Base-by-base conservation (phyloP, 208 protist genomes). In the Trypanosomatidae sp. region DNA sequence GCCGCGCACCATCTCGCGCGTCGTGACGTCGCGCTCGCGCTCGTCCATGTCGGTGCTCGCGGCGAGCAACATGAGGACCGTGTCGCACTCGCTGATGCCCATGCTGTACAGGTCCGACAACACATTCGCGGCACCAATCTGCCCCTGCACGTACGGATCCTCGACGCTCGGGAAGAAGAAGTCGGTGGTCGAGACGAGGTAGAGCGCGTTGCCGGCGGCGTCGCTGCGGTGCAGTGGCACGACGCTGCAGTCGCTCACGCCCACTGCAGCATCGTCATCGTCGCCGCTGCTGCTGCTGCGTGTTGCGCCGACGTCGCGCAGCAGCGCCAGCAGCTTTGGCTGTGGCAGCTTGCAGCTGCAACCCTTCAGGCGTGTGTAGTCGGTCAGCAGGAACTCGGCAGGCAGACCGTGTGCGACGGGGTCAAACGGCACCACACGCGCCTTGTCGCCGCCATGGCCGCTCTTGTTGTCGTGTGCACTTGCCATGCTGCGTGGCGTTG, bases 151-250 rank as follows among this genome's bases (percentile, higher is more conserved):
- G 42, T 91, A 97, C 13, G 96, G 95, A 48, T 98, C 95, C 18
- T 97, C 93, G 7, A 98, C 88, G 47, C 93, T 83, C 16, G 96
- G 96, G 53, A 94, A 97, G 59, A 98, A 98, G 56, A 97, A 98
- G 68, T 97, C 94, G 7, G 89, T 96, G 10, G 92, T 97, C n/a
- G 83, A 92, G 33, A 97, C 69, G 47, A 96, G 76, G 37, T 81
- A 94, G 2, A 96, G 78, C 3, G 41, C 20, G 23, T 82, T 48
- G 19, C 59, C 64, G 15, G 24, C 22, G 26, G 52, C 66, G 46
- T 71, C 70, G 8, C 48, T 62, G 59, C 74, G 73, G 21, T 55
- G 65, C 41, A 94, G 53, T n/a, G 81, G 84, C 2, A 96, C 74
- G 37, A 96, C 89, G 44, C 72, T 87, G 78, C 92, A 97, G 67